Evolutionary conservation across 176 grass and related monocot genomes (phyloP).

Genomic region (Panicum miliaceum): DNA sequence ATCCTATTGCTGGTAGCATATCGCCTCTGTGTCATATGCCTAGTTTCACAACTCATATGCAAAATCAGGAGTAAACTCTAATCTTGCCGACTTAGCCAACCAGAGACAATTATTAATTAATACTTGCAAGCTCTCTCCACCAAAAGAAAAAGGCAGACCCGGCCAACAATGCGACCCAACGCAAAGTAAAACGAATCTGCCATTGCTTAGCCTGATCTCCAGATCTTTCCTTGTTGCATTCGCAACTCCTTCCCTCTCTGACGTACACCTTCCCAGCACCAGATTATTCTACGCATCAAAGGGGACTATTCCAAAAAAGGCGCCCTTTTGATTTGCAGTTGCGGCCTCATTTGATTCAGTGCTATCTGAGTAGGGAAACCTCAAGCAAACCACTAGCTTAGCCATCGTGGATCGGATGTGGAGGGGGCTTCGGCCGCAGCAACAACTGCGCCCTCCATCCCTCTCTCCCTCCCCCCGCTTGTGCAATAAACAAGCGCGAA

Average conservation of each 20-base stretch:
- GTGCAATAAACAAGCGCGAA: conserved; percentile 14
- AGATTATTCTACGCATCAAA: conserved; percentile 1
- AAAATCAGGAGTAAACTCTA: neutral
- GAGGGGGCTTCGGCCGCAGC: conserved; percentile 24
- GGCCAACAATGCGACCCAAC: neutral
- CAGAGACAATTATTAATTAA: neutral
- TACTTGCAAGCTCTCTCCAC: neutral
- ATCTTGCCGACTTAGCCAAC: neutral
- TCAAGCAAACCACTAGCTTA: conserved; percentile 36
- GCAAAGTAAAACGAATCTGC: neutral
- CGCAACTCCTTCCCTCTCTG: neutral
- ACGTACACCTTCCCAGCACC: neutral
- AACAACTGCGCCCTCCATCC: neutral
- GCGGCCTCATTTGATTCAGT: conserved; percentile 32
- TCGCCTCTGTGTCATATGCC: neutral
- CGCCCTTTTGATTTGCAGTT: neutral
- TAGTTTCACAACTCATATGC: neutral
- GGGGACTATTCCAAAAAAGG: neutral
- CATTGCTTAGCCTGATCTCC: conserved; percentile 39
- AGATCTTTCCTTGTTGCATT: conserved; percentile 18
- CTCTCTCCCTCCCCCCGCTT: neutral
- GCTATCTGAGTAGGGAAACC: conserved; percentile 56
- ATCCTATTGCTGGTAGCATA: neutral
- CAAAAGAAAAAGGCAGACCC: neutral
- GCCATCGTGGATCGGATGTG: conserved; percentile 24